Evolutionary conservation across 2,329 filamentous ascomycete species (phyloP), one percentile per base, ranked within the genome.

Genomic region (Aspergillus sp.): DNA sequence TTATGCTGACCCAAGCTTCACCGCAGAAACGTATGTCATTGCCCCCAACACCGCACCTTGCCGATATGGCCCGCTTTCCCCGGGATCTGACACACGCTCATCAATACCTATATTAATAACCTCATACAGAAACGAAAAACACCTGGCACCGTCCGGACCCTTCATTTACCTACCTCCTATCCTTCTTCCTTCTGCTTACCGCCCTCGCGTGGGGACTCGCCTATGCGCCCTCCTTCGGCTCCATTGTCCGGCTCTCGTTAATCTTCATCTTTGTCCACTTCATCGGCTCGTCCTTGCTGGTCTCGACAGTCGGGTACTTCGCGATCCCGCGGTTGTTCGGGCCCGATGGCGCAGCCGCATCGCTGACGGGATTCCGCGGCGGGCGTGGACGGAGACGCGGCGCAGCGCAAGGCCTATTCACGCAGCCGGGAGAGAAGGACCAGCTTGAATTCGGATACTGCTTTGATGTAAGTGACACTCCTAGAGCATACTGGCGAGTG

Each of bases 361-460:
- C 78, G 17, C 64, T 84, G 36, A 79, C 81, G 3, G 79, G 84
- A 17, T 66, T 83, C 53, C 64, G 79, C 60, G 76, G 70, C 62
- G 76, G 62, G 52, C 74, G 82, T 5, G 80, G 82, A 32, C 76
- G 82, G 60, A 78, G 84, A 69, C 73, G 84, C 62, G 74, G 78
- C 57, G 73, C 75, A 17, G 78, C 80, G 52, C 78, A 84, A 69
- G 86, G 87, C 2, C 74, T 89, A 6, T 88, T 89, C 68, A 79
- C 82, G 5, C 83, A 85, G 57, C 81, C 83, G 0, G 79, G 78
- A 9, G 78, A 80, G 63, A 83, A 82, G 30, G 86, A 89, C 57
- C 84, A 84, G 61, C 73, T 90, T 63, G 87, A 89, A 70, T 90
- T 89, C 75, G 87, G 87, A 56, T 90, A 90, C 71, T 89, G 87